Percentiles rank a stretch among this genome's conserved stretches.
phyloP scores from a whole-genome alignment of 202 grass and related monocot genomes.

The Schoenoplectus triqueter region DNA sequence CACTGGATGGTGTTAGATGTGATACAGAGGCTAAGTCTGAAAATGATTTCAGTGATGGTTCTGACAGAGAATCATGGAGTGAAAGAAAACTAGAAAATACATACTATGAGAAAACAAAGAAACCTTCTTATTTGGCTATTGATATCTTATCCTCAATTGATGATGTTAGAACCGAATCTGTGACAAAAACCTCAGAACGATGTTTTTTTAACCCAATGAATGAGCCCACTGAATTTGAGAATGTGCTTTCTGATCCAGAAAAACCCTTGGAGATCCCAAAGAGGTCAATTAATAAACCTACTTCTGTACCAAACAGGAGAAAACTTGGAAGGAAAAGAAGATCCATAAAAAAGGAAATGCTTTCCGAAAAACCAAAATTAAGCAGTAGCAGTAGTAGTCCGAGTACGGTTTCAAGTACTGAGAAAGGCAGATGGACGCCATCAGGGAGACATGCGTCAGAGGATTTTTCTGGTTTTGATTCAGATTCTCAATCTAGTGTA shows the following conservation, averaged over 20 bases:
- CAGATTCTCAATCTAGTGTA: slow-evolving; percentile 73
- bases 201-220: slow-evolving; percentile 36
- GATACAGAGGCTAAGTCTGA: slow-evolving; percentile 3
- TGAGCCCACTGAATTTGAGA: slow-evolving; percentile 19
- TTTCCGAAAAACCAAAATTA: slow-evolving; percentile 30
- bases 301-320: neutral
- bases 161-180: neutral
- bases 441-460: slow-evolving; percentile 55
- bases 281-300: neutral
- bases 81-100: slow-evolving; percentile 32
- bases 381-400: slow-evolving; percentile 21
- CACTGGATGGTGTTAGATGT: neutral
- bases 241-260: slow-evolving; percentile 5
- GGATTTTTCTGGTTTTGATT: slow-evolving; percentile 74
- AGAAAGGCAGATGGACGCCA: neutral
- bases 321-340: slow-evolving; percentile 15
- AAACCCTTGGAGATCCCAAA: slow-evolving; percentile 30
- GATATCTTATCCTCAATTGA: neutral
- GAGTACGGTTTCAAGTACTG: slow-evolving; percentile 31
- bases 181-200: neutral
- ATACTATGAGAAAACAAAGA: slow-evolving; percentile 8
- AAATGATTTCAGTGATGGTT: slow-evolving; percentile 16
- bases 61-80: slow-evolving; percentile 12
- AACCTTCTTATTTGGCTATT: neutral
- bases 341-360: slow-evolving; percentile 7